These are phyloP conservation scores for Erodium maritimum DNA, from an alignment of 345 rosid genomes.

Conservation along the genomic window DNA sequence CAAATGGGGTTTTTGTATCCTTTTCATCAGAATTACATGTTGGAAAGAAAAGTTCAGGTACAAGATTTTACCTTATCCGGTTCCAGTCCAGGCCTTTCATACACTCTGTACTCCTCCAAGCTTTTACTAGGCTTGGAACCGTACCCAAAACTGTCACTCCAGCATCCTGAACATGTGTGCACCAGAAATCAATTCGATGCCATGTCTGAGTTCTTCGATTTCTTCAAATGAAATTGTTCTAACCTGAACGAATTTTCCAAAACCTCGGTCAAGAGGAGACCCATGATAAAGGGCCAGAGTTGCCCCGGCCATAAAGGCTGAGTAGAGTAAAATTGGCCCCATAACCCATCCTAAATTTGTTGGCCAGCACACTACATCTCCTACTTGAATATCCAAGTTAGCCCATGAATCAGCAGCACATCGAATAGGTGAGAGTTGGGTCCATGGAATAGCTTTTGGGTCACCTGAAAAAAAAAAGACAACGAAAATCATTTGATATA, in stretches of 20 bases:
- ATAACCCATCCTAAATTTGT: slow-evolving; percentile 95
- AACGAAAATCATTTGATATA: slow-evolving; percentile 5
- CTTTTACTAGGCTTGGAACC: slow-evolving; percentile 79
- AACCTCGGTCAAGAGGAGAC: slow-evolving; percentile 72
- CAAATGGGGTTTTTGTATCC: slow-evolving; percentile 1
- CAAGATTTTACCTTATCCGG: slow-evolving; percentile 43
- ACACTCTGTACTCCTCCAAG: slow-evolving; percentile 62
- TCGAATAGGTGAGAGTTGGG: slow-evolving; percentile 69
- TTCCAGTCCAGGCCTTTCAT: slow-evolving; percentile 76
- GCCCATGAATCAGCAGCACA: slow-evolving; percentile 58
- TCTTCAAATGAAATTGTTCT: background rate
- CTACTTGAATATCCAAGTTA: slow-evolving; percentile 42
- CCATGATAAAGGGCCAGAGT: slow-evolving; percentile 84
- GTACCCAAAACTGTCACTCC: slow-evolving; percentile 81
- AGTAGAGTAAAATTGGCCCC: slow-evolving; percentile 64
- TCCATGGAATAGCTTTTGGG: slow-evolving; percentile 95
- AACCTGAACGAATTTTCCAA: slow-evolving; percentile 86
- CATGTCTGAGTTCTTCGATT: background rate
- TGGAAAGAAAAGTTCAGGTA: background rate
- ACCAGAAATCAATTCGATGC: background rate
- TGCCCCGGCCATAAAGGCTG: slow-evolving; percentile 59
- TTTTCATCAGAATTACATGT: slow-evolving; percentile 4
- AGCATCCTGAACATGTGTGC: slow-evolving; percentile 45
- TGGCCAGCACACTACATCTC: slow-evolving; percentile 72
- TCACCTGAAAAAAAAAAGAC: slow-evolving; percentile 40